phyloP scores from a whole-genome alignment of 108 stramenopile genomes.

The Pinguiococcus pyrenoidosus region DNA sequence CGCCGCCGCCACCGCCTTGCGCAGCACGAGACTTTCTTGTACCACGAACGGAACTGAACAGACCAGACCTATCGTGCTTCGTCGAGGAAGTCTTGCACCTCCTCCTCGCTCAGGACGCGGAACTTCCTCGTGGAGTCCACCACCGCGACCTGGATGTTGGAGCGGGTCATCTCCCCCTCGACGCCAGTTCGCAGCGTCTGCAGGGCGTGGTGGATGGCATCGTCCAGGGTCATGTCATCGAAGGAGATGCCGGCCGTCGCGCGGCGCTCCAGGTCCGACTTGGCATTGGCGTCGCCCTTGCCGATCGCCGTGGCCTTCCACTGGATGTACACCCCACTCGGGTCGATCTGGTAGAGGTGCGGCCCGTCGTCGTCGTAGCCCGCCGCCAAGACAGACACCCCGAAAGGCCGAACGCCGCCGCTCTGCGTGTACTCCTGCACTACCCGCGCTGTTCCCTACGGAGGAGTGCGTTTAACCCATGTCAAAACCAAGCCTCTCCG shows the following conservation, averaged over 20 bases:
- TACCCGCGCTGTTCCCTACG: too few species aligned
- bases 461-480: too few species aligned
- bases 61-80: too few species aligned
- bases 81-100: conserved; percentile 97
- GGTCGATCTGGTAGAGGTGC: conserved; percentile 87
- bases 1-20: too few species aligned
- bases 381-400: conserved; percentile 79
- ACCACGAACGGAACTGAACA: too few species aligned
- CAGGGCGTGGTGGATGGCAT: conserved; percentile 96
- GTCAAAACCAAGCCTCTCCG: too few species aligned
- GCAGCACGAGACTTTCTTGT: too few species aligned
- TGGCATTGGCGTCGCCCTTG: conserved; percentile 92
- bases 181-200: conserved; percentile 94
- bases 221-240: conserved; percentile 88
- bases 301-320: conserved; percentile 99
- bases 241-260: conserved; percentile 46
- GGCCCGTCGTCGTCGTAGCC: conserved; percentile 91
- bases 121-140: conserved; percentile 75
- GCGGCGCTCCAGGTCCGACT: conserved; percentile 93
- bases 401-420: conserved; percentile 96
- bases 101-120: conserved; percentile 78
- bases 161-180: conserved; percentile 97
- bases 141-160: conserved; percentile 96
- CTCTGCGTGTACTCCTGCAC: conserved; percentile 71
- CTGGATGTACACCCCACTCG: conserved; percentile 90